Evolutionary conservation across 2,329 filamentous ascomycete species (phyloP).

Genomic region (Verticillium isaacii): DNA sequence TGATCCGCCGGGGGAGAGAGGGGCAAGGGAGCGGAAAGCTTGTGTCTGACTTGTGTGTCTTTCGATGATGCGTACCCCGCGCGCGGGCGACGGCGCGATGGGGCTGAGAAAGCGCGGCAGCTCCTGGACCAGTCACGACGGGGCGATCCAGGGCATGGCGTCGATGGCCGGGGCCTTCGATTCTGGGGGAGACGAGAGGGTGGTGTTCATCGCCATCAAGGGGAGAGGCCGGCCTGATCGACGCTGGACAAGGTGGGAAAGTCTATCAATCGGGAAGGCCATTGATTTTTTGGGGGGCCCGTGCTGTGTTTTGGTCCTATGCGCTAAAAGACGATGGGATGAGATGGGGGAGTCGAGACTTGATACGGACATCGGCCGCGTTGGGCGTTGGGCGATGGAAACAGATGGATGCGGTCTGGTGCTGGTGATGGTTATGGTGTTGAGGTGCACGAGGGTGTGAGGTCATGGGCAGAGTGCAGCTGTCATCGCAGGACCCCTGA

Average conservation of each 20-base stretch:
- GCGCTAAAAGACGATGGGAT: neutral
- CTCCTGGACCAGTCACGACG: neutral
- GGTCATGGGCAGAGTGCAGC: neutral
- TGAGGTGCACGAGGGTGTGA: neutral
- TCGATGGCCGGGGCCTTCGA: neutral
- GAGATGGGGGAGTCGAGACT: neutral
- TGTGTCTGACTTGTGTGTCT: neutral
- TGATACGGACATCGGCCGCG: neutral
- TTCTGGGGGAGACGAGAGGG: neutral
- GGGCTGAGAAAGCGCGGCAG: neutral
- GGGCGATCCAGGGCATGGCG: neutral
- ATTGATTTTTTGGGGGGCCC: neutral
- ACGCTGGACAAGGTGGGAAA: neutral
- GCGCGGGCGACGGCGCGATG: neutral
- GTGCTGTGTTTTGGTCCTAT: neutral
- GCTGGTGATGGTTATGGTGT: neutral
- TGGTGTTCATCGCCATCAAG: neutral
- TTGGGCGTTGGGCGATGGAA: neutral
- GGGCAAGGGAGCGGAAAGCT: conserved; percentile 12
- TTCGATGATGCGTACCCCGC: neutral
- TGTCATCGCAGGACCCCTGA: neutral
- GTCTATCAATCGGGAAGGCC: neutral
- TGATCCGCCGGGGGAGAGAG: neutral
- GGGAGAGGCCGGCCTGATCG: neutral
- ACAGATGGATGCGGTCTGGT: neutral